phyloP scores from a whole-genome alignment of 1,139 yeast species.

The Taiozyma onychis region DNA sequence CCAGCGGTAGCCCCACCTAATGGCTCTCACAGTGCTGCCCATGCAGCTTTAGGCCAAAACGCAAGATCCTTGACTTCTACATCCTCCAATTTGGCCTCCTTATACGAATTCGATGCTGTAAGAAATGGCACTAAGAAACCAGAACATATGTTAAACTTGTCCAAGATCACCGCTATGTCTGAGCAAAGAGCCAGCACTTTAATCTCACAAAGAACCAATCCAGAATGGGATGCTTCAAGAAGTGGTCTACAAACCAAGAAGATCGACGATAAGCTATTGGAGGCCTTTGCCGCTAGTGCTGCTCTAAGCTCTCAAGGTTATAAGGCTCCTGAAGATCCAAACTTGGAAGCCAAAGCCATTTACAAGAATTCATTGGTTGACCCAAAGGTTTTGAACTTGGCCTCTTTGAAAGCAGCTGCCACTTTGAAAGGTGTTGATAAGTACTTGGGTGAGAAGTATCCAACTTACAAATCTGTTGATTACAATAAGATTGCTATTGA shows the following conservation, averaged over 20 bases:
- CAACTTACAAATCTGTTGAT: slow-evolving; percentile 29
- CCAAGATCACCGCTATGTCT: slow-evolving; percentile 26
- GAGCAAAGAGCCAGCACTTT: slow-evolving; percentile 15
- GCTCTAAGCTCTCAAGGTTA: slow-evolving; percentile 32
- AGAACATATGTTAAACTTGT: slow-evolving; percentile 22
- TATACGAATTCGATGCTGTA: slow-evolving; percentile 36
- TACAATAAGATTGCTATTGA: slow-evolving; percentile 45
- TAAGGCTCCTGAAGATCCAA: slow-evolving; percentile 18
- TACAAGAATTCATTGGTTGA: slow-evolving; percentile 38
- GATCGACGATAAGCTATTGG: slow-evolving; percentile 12
- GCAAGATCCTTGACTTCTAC: slow-evolving; percentile 26
- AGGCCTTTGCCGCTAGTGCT: slow-evolving; percentile 30
- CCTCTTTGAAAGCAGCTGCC: slow-evolving; percentile 51
- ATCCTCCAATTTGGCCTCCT: slow-evolving; percentile 26
- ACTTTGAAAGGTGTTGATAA: slow-evolving; percentile 41
- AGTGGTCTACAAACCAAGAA: slow-evolving; percentile 40
- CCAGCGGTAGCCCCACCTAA: slow-evolving; percentile 1
- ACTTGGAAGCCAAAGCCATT: slow-evolving; percentile 19
- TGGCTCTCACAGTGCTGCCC: slow-evolving; percentile 15
- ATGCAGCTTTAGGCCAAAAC: slow-evolving; percentile 18
- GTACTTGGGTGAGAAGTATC: slow-evolving; percentile 29
- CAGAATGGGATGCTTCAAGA: slow-evolving; percentile 33
- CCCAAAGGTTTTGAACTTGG: slow-evolving; percentile 53
- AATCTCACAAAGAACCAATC: slow-evolving; percentile 36
- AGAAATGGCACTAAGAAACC: slow-evolving; percentile 32